Base-by-base conservation (phyloP, 805 yeast species). In the Candida xiaguanensis region DNA sequence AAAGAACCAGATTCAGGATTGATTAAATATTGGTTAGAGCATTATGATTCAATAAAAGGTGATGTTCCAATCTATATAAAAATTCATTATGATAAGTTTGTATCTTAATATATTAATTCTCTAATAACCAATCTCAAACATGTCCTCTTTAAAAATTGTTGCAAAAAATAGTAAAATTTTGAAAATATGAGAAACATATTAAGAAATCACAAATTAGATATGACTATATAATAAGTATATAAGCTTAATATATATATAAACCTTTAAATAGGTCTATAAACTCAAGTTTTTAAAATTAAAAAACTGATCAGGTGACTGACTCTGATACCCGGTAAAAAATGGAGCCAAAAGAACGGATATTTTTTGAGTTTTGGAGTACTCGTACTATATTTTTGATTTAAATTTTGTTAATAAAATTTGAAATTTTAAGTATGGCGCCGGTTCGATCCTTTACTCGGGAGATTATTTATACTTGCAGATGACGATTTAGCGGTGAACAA, bases 401-500 rank as follows among this genome's bases (percentile, higher is more conserved):
- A 22, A 32, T 18, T 32, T 20, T 5, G 9, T 7, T 15, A 8
- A 4, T n/a, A n/a, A 22, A 18, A 18, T 13, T 32, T 32, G 9
- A 8, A 12, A 34, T 13, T 15, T 6, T 12, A 11, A 8, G 23
- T 34, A 32, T 5, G 12, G 14, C 30, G 23, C 36, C 15, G 36
- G 36, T 34, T 34, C 36, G 26, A 33, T 16, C 34, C 34, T 19
- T n/a, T n/a, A n/a, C n/a, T n/a, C n/a, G n/a, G n/a, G 9, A 20
- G 8, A 7, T 20, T 7, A 25, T 5, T 14, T 28, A 28, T 5
- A 24, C 36, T 34, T 26, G 26, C 36, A 19, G 15, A 34, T 34
- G 36, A 34, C 27, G 36, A 34, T 34, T 34, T 34, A 34, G 36
- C 27, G 17, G 36, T 34, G 36, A 34, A 34, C 36, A 34, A 34